Percentiles rank a stretch among this genome's conserved stretches.
phyloP scores from a whole-genome alignment of 306 rosid species.

The Fagus crenata region DNA sequence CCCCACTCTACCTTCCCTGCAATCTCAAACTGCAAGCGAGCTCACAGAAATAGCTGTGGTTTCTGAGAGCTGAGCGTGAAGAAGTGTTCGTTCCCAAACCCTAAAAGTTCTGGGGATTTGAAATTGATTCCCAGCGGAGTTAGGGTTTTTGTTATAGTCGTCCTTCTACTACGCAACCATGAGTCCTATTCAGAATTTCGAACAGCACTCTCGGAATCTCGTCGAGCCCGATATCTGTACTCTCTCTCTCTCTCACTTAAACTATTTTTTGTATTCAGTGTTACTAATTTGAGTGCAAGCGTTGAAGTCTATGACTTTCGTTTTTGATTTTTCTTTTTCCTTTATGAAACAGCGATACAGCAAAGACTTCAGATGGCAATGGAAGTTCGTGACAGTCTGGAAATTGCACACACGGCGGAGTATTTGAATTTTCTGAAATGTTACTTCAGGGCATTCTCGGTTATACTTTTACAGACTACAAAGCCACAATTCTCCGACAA shows the following conservation, averaged over 20 bases:
- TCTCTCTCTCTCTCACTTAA: slow-evolving; percentile 12
- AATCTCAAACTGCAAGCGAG: not conserved
- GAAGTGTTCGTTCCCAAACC: slow-evolving; percentile 29
- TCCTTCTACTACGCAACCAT: slow-evolving; percentile 35
- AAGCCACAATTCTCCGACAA: slow-evolving; percentile 84
- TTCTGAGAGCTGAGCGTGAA: slow-evolving; percentile 3
- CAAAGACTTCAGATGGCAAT: slow-evolving; percentile 86
- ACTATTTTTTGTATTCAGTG: not conserved
- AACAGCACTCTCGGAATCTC: slow-evolving; percentile 82
- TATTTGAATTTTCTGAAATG: slow-evolving; percentile 91
- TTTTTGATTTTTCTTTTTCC: not conserved
- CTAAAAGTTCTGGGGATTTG: slow-evolving; percentile 28
- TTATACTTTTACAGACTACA: slow-evolving; percentile 67
- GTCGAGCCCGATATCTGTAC: slow-evolving; percentile 73
- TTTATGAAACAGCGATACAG: slow-evolving; percentile 57
- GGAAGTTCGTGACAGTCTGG: slow-evolving; percentile 98
- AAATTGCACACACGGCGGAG: slow-evolving; percentile 96
- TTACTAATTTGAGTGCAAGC: not conserved
- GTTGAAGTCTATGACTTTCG: not conserved
- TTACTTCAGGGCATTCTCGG: slow-evolving; percentile 79
- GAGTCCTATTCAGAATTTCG: slow-evolving; percentile 97
- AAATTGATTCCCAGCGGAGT: slow-evolving; percentile 5
- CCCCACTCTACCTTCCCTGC: not conserved
- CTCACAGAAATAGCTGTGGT: not conserved
- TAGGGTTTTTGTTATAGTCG: slow-evolving; percentile 49